Percentiles rank a stretch among this genome's conserved stretches.
Conservation (phyloP, 2,329 filamentous ascomycete genomes). For the Alternaria dauci region DNA sequence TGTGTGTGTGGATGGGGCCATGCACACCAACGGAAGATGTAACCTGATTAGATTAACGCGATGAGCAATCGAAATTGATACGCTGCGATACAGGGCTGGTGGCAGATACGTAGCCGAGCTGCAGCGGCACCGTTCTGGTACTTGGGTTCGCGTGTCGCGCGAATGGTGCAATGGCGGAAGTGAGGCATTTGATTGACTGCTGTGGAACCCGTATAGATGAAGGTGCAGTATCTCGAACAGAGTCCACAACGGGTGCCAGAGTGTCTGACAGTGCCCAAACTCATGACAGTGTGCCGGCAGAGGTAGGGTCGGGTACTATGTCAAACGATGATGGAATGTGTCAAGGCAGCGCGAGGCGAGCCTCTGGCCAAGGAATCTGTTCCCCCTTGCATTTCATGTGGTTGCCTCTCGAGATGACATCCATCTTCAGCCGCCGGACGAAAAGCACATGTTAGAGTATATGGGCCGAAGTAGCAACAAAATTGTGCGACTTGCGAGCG, state of each 20-base stretch:
- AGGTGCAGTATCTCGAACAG: slow-evolving; percentile 4
- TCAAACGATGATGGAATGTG: not conserved
- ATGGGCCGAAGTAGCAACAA: slow-evolving; percentile 22
- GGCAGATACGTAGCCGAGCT: slow-evolving; percentile 33
- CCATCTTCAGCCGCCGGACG: slow-evolving; percentile 22
- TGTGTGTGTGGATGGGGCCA: slow-evolving; percentile 20
- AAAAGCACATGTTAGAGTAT: slow-evolving; percentile 17
- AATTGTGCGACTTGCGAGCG: slow-evolving; percentile 23
- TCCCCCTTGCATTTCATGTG: slow-evolving; percentile 7
- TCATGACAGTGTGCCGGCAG: not conserved
- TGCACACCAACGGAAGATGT: slow-evolving; percentile 41
- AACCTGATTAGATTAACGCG: slow-evolving; percentile 42
- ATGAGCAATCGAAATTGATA: slow-evolving; percentile 37
- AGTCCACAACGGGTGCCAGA: not conserved
- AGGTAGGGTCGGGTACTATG: not conserved
- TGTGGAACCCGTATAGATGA: slow-evolving; percentile 12
- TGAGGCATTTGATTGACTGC: slow-evolving; percentile 20
- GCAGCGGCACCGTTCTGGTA: slow-evolving; percentile 30
- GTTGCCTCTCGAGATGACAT: slow-evolving; percentile 9
- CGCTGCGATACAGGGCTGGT: slow-evolving; percentile 31
- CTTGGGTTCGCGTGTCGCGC: slow-evolving; percentile 31
- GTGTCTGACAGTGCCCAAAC: not conserved
- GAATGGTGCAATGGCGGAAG: slow-evolving; percentile 33
- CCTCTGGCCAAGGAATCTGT: not conserved
- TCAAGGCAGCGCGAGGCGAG: not conserved